Conservation (phyloP, 1,284 basidiomycete genomes). For the Bjerkandera adusta region DNA sequence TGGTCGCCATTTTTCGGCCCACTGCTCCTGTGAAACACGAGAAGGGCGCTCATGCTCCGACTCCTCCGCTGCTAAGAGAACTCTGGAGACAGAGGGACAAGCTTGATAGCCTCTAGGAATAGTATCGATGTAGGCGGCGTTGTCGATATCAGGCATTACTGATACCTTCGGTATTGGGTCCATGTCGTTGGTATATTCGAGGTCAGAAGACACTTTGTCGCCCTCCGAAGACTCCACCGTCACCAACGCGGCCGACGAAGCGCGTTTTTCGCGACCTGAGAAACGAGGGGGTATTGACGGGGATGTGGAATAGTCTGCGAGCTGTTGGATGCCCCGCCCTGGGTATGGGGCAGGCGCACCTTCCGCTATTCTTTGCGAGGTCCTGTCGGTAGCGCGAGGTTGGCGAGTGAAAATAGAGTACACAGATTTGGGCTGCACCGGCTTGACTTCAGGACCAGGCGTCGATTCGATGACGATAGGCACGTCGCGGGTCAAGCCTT, state of each 20-base stretch:
- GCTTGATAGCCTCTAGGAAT: constrained; percentile 17
- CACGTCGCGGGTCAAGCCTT: constrained; percentile 20
- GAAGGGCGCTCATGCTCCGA: not conserved
- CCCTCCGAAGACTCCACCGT: too few relatives aligned
- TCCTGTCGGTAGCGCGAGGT: constrained; percentile 13
- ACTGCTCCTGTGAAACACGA: constrained; percentile 46
- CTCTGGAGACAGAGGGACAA: constrained; percentile 55
- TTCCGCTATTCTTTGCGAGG: too few relatives aligned
- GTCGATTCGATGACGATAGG: constrained; percentile 24
- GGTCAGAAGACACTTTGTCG: too few relatives aligned
- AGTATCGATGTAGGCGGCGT: constrained; percentile 17
- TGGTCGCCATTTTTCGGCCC: constrained; percentile 82
- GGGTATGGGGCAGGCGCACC: too few relatives aligned
- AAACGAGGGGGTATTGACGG: constrained; percentile 18
- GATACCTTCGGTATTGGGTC: too few relatives aligned
- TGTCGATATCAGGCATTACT: not conserved
- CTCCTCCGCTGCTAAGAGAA: constrained; percentile 28
- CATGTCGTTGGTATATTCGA: too few relatives aligned
- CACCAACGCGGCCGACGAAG: too few relatives aligned
- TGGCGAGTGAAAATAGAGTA: constrained; percentile 31
- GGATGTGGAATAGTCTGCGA: constrained; percentile 45
- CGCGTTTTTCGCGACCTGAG: constrained; percentile 18
- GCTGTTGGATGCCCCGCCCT: constrained; percentile 53
- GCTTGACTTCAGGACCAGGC: constrained; percentile 6
- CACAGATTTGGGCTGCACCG: constrained; percentile 21